Base-by-base conservation (phyloP, 1,284 basidiomycete species). In the Heterobasidion occidentale region DNA sequence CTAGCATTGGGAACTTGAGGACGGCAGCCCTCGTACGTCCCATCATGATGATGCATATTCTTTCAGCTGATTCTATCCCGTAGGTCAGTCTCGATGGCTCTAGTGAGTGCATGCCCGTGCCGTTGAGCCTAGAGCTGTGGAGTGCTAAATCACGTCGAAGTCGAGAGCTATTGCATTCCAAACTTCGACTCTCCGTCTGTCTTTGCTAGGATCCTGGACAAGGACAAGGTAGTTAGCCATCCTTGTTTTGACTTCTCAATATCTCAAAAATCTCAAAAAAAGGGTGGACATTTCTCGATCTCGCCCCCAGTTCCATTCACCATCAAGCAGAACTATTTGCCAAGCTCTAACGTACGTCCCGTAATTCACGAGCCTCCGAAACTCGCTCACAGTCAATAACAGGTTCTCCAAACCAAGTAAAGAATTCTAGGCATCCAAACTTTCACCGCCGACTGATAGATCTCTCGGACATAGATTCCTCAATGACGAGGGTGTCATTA, bases 241-340 rank as follows among this genome's bases (percentile, higher is more conserved):
- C 36, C n/a, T 19, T 33, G 38, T 15, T 45, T 15, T 45, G n/a
- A 27, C 27, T 27, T 27, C 27, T 33, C 15, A n/a, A n/a, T 9
- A 47, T 46, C 36, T 48, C 7, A 36, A 42, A 15, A 2, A 44
- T 14, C 27, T 27, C 27, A 27, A 27, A 27, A 27, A 46, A 45
- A 90, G 78, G 94, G 94, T n/a, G 94, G 94, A 0, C 94, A 97
- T 68, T 96, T 95, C 68, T 90, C 86, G 6, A 86, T 96, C 65
- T 83, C 80, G 9, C 92, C 92, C 0, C 81, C 76, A 7, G 72
- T 79, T 17, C 72, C 80, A 0, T 90, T 86, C 64, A 78, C 79
- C 7, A 82, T 85, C 9, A 94, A 94, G 70, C 92, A 95, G 68
- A 89, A 87, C 61, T 95, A 95, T 66, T 76, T 91, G 19, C 91